Conservation (phyloP, 164 flowering plant species). For the Vitis amurensis region DNA sequence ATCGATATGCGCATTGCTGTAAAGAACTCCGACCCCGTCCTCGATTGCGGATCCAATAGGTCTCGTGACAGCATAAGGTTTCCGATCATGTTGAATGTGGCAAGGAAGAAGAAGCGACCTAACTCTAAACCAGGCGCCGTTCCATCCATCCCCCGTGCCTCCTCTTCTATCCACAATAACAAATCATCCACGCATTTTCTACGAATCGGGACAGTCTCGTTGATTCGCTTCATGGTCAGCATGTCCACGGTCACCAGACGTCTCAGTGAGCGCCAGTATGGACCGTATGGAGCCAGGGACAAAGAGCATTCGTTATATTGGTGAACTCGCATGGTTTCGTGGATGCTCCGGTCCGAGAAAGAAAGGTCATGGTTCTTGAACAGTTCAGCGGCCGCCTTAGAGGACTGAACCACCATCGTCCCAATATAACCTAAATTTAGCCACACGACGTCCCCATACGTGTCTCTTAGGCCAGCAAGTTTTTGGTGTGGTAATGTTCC, state of each 20-base stretch:
- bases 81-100: conserved; percentile 42
- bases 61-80: conserved; percentile 47
- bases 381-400: conserved; percentile 36
- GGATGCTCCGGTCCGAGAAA: conserved; percentile 35
- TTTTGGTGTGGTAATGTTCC: conserved; percentile 31
- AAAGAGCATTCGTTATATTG: conserved; percentile 32
- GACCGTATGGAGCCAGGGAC: conserved; percentile 34
- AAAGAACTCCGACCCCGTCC: conserved; percentile 31
- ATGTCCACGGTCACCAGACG: conserved; percentile 39
- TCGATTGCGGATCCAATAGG: conserved; percentile 26
- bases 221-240: conserved; percentile 31
- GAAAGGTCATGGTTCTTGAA: conserved; percentile 48
- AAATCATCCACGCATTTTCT: conserved; percentile 38
- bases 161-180: conserved; percentile 35
- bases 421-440: conserved; percentile 22
- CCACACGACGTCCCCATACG: conserved; percentile 23
- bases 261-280: conserved; percentile 40
- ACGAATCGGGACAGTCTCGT: conserved; percentile 27
- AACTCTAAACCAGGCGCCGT: conserved; percentile 12
- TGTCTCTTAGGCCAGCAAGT: neutral
- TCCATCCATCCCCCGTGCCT: conserved; percentile 5
- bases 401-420: conserved; percentile 35
- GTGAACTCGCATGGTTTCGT: conserved; percentile 22
- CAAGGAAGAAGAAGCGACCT: conserved; percentile 31
- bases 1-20: conserved; percentile 27